phyloP scores from a whole-genome alignment of 2,329 filamentous ascomycete species.

The Dactylellina haptotyla region DNA sequence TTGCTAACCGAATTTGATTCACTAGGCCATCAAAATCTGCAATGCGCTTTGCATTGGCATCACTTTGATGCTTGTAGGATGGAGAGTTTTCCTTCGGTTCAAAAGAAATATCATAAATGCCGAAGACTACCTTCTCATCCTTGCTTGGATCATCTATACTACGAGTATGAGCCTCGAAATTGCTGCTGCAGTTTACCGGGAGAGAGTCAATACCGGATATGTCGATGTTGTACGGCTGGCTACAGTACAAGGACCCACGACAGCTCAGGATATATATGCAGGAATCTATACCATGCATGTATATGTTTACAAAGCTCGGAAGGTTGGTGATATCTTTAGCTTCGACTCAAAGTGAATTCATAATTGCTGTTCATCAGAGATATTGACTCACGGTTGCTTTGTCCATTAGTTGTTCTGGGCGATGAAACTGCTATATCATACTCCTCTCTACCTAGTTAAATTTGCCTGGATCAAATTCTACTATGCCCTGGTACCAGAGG shows the following conservation, averaged over 20 bases:
- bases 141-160: background rate
- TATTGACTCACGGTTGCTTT: no score
- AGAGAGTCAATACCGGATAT: background rate
- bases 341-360: no score
- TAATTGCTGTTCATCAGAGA: no score
- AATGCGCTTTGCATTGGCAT: background rate
- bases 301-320: background rate
- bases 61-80: background rate
- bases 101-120: conserved; percentile 5
- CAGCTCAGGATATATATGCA: background rate
- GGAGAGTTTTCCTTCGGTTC: background rate
- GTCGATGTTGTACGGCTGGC: background rate
- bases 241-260: background rate
- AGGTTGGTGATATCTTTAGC: no score
- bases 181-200: background rate
- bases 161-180: conserved; percentile 3
- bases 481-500: background rate
- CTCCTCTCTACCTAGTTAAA: conserved; percentile 5
- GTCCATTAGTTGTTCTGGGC: conserved; percentile 6
- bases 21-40: background rate
- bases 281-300: background rate
- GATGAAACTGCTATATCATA: conserved; percentile 13
- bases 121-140: background rate
- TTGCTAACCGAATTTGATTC: no score
- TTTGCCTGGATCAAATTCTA: conserved; percentile 5